Percentiles rank a stretch among this genome's conserved stretches.
These are phyloP conservation scores for Sarocladium oryzae DNA, from an alignment of 2,329 filamentous ascomycete species.

Conservation along the genomic window DNA sequence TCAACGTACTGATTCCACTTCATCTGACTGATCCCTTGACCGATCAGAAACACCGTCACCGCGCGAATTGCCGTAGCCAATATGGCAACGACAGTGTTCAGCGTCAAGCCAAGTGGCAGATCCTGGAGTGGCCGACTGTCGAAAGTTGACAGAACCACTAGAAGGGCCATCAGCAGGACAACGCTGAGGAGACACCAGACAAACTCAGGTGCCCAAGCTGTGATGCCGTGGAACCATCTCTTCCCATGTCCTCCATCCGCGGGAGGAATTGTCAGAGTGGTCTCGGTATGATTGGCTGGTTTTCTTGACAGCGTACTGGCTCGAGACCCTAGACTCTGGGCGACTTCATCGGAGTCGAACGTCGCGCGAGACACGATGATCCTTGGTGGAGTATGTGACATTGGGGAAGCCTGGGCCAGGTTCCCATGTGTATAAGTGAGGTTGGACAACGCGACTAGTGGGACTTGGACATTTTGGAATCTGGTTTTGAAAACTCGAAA, in stretches of 20 bases:
- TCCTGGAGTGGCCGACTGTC: conserved; percentile 17
- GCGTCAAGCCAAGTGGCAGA: conserved; percentile 18
- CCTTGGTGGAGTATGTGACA: neutral
- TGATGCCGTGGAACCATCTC: neutral
- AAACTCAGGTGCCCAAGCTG: conserved; percentile 5
- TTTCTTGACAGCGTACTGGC: neutral
- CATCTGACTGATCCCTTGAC: conserved; percentile 18
- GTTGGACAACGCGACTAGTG: too few species aligned
- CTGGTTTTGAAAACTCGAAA: too few species aligned
- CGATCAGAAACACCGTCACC: conserved; percentile 18
- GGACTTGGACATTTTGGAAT: too few species aligned
- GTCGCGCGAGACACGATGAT: neutral
- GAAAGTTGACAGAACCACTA: conserved; percentile 11
- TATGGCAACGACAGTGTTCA: conserved; percentile 23
- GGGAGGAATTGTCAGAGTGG: neutral
- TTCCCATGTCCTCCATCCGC: neutral
- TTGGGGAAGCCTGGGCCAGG: too few species aligned
- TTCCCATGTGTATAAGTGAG: too few species aligned
- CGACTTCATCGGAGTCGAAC: neutral
- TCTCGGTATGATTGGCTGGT: neutral
- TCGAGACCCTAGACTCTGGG: neutral
- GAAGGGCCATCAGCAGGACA: conserved; percentile 17
- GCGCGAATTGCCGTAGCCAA: conserved; percentile 20
- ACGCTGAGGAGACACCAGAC: conserved; percentile 8
- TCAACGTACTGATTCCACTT: conserved; percentile 16